phyloP scores from a whole-genome alignment of 345 rosid species.

The Brassica rapa region DNA sequence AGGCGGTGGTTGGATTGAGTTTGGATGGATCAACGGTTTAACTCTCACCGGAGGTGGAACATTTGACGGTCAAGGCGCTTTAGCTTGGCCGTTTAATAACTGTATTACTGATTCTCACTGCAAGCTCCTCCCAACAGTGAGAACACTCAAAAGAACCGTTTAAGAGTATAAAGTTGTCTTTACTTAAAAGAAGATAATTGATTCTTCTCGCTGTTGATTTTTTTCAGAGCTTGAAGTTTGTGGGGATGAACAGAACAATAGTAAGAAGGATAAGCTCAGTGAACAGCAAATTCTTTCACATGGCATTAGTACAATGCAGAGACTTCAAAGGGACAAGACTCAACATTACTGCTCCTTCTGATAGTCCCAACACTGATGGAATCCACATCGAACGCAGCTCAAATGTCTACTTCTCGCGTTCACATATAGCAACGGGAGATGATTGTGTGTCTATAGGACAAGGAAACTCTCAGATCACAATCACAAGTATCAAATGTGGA shows the following conservation, averaged over 20 bases:
- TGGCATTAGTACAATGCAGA: conserved; percentile 56
- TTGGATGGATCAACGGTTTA: conserved; percentile 43
- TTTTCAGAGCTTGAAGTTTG: conserved; percentile 56
- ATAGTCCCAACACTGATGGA: conserved; percentile 72
- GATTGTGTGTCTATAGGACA: conserved; percentile 54
- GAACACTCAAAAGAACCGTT: conserved; percentile 2
- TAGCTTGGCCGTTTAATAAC: conserved; percentile 44
- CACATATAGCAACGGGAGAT: conserved; percentile 55
- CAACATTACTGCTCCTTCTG: conserved; percentile 46
- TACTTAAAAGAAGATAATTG: not conserved
- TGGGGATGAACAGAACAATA: conserved; percentile 52
- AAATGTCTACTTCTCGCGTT: conserved; percentile 34
- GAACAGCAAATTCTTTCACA: conserved; percentile 69
- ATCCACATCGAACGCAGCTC: conserved; percentile 49
- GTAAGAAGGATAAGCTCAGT: conserved; percentile 50
- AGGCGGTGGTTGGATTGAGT: conserved; percentile 49
- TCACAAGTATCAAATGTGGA: conserved; percentile 51
- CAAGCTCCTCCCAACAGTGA: conserved; percentile 50
- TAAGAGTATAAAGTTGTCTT: not conserved
- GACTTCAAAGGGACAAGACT: conserved; percentile 53
- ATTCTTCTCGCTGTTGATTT: not conserved
- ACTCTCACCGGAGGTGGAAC: conserved; percentile 55
- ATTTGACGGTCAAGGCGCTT: conserved; percentile 65
- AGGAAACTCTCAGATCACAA: conserved; percentile 40
- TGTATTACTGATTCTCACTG: conserved; percentile 40